Percentiles rank a stretch among this genome's conserved stretches.
These are phyloP conservation scores for Fusarium goolgardi DNA, from an alignment of 2,329 filamentous ascomycete genomes.

Conservation along the genomic window DNA sequence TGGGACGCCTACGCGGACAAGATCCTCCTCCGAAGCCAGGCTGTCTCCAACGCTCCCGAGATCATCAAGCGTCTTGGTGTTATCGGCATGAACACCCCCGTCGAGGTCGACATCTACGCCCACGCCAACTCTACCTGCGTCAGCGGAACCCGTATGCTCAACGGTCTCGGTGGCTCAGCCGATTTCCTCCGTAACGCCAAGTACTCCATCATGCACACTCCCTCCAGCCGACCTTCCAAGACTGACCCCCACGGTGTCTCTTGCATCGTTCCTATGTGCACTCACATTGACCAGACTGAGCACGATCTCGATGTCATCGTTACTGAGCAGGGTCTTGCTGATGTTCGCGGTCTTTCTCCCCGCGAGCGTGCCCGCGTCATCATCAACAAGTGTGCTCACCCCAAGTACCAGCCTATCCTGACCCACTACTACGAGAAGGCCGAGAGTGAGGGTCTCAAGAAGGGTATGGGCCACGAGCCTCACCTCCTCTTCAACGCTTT, in stretches of 20 bases:
- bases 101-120: constrained; percentile 94
- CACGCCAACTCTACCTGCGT: constrained; percentile 93
- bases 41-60: constrained; percentile 89
- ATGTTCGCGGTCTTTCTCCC: constrained; percentile 84
- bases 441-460: constrained; percentile 85
- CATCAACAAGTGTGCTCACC: constrained; percentile 87
- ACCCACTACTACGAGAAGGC: constrained; percentile 86
- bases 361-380: constrained; percentile 85
- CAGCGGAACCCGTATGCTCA: constrained; percentile 88
- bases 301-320: constrained; percentile 92
- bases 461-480: constrained; percentile 91
- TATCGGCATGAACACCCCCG: constrained; percentile 95
- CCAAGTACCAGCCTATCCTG: constrained; percentile 84
- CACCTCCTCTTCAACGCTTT: constrained; percentile 88
- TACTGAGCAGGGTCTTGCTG: constrained; percentile 79
- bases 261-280: constrained; percentile 95
- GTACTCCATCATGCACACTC: constrained; percentile 95
- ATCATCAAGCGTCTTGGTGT: constrained; percentile 88
- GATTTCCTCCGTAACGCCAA: constrained; percentile 84
- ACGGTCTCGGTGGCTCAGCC: constrained; percentile 83
- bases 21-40: constrained; percentile 86
- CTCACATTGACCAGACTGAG: constrained; percentile 92
- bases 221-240: constrained; percentile 82
- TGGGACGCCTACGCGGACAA: constrained; percentile 85
- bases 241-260: constrained; percentile 83